Base-by-base conservation (phyloP, 164 flowering plant genomes). In the Malania oleifera region DNA sequence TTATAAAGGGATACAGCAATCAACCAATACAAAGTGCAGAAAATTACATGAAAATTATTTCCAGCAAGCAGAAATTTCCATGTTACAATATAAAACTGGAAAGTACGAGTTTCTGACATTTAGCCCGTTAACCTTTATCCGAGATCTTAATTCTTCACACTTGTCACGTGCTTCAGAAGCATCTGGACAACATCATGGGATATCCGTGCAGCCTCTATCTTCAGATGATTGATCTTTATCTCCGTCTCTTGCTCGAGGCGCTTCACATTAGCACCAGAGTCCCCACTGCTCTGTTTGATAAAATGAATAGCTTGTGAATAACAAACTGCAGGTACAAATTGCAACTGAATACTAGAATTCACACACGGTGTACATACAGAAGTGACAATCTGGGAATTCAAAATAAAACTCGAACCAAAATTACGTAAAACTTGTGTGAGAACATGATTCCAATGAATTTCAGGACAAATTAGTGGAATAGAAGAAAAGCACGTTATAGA, bases 231-330 rank as follows among this genome's bases (percentile, higher is more conserved):
- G 45, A 89, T 92, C 75, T 85, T 92, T 11, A 14, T 71, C 2
- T 69, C 82, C 1, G 98, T 92, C 71, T 92, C 98, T 62, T 56
- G 59, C 48, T 92, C 98, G 34, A 89, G 96, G 43, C 96, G 83
- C 79, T 89, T 92, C 50, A 82, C 88, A 59, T 89, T 92, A 23
- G 95, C 85, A 61, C 98, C 96, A 0, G 98, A 82, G 72, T 86
- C 95, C 48, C 98, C 98, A 56, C 91, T 89, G 56, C 77, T 87
- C 98, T 92, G 93, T 77, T 34, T 37, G 51, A 61, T 46, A 19
- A 57, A 11, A 14, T 25, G 17, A 38, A 17, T 13, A 39, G 12
- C 34, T 7, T 31, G 26, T 22, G 57, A 35, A 54, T 38, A 43
- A 41, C 47, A 43, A 43, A 24, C 31, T 43, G 24, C 10, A 52